phyloP scores from a whole-genome alignment of 176 grass and related monocot genomes.

The Aechmea fasciata region DNA sequence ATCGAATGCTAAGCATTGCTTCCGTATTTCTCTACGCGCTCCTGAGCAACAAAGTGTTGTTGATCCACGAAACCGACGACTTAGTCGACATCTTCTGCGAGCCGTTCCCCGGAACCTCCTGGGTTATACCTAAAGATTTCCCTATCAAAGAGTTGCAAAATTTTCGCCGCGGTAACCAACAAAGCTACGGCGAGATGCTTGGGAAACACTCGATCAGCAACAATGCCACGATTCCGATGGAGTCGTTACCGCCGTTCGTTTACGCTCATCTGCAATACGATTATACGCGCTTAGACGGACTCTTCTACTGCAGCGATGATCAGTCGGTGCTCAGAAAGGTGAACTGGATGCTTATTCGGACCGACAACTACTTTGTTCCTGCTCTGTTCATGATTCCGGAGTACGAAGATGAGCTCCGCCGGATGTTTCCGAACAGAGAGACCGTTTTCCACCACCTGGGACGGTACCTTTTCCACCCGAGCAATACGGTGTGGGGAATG shows the following conservation, averaged over 20 bases:
- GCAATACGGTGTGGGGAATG: constrained; percentile 35
- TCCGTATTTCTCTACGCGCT: background rate
- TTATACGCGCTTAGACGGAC: background rate
- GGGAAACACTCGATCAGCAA: background rate
- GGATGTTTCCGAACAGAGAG: constrained; percentile 43
- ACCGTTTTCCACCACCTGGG: constrained; percentile 29
- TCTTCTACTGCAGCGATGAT: constrained; percentile 46
- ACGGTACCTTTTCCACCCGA: constrained; percentile 44
- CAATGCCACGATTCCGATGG: constrained; percentile 1
- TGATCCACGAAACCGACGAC: background rate
- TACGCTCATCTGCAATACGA: constrained; percentile 28
- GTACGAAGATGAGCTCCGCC: constrained; percentile 37
- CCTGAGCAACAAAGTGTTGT: background rate
- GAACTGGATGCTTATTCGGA: constrained; percentile 40
- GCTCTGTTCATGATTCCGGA: constrained; percentile 25
- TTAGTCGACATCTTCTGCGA: background rate
- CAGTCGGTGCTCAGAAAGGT: constrained; percentile 34
- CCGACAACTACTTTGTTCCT: constrained; percentile 41
- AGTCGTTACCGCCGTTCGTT: constrained; percentile 31
- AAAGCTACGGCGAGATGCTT: constrained; percentile 20
- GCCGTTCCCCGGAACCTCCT: background rate
- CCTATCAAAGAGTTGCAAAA: background rate
- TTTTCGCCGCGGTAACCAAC: background rate
- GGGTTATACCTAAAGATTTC: constrained; percentile 1
- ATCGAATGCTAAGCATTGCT: background rate